phyloP scores from a whole-genome alignment of 257 asterid genomes.

The Solanum etuberosum region DNA sequence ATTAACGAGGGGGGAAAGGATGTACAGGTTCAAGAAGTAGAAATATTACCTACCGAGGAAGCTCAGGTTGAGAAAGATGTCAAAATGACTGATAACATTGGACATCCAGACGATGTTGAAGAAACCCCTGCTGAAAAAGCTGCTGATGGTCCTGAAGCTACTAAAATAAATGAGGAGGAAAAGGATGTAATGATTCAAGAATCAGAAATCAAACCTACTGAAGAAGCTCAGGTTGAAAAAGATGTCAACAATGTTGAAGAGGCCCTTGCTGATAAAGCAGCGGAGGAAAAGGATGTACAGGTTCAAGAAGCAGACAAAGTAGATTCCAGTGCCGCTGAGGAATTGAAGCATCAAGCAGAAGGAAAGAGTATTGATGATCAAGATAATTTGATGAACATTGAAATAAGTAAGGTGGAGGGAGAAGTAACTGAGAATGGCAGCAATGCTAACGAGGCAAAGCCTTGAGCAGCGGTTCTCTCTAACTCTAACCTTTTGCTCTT shows the following conservation, averaged over 20 bases:
- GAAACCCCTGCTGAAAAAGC: background rate
- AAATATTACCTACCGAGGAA: slow-evolving; percentile 1
- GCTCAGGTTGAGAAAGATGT: background rate
- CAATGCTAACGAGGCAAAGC: slow-evolving; percentile 3
- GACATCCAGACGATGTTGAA: background rate
- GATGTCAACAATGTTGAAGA: background rate
- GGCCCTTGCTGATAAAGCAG: background rate
- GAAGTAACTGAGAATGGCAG: slow-evolving; percentile 18
- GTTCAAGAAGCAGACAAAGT: background rate
- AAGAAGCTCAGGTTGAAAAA: background rate
- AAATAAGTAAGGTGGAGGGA: slow-evolving; percentile 9
- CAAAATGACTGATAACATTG: background rate
- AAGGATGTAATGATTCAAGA: background rate
- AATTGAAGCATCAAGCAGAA: background rate
- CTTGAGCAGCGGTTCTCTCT: background rate
- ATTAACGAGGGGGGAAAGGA: background rate
- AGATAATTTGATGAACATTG: background rate
- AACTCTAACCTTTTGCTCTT: slow-evolving; percentile 4
- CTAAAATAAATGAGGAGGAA: slow-evolving; percentile 4
- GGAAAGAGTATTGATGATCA: background rate
- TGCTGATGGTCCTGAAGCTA: slow-evolving; percentile 6
- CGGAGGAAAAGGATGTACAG: background rate
- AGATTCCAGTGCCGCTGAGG: background rate
- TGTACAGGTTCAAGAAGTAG: background rate
- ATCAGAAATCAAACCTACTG: background rate